Conservation (phyloP, 164 flowering plant species). For the Dillenia suffruticosa region DNA sequence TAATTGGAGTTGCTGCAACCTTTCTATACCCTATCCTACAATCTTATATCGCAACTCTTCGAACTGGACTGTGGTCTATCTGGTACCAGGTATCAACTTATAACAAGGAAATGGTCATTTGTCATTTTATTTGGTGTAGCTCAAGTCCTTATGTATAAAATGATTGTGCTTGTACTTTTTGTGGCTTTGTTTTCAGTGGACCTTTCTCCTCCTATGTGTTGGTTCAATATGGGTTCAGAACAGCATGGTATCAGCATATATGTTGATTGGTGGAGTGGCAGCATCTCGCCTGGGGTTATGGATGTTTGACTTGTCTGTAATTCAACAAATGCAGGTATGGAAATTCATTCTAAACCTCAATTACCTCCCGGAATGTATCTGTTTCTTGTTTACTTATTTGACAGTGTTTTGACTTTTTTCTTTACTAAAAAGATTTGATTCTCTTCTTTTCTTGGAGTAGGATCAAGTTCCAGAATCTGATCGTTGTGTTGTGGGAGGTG, state of each 20-base stretch:
- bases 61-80: constrained; percentile 92
- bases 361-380: no score
- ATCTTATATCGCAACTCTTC: constrained; percentile 53
- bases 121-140: no score
- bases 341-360: not conserved
- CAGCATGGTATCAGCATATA: constrained; percentile 43
- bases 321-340: constrained; percentile 90
- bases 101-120: no score
- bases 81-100: constrained; percentile 79
- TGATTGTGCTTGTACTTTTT: not conserved
- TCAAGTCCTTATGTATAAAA: no score
- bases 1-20: constrained; percentile 72
- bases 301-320: constrained; percentile 37
- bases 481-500: constrained; percentile 84
- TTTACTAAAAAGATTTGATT: no score
- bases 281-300: constrained; percentile 85
- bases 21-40: constrained; percentile 65
- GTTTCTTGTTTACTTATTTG: no score
- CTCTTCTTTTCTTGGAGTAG: constrained; percentile 23
- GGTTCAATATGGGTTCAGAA: constrained; percentile 63
- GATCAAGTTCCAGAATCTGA: constrained; percentile 75
- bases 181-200: constrained; percentile 36
- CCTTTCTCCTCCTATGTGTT: constrained; percentile 43
- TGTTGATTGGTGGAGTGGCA: constrained; percentile 87
- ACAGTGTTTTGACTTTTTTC: no score